Evolutionary conservation across 352 stramenopile genomes (phyloP).

Genomic region (Phytophthora nicotianae): DNA sequence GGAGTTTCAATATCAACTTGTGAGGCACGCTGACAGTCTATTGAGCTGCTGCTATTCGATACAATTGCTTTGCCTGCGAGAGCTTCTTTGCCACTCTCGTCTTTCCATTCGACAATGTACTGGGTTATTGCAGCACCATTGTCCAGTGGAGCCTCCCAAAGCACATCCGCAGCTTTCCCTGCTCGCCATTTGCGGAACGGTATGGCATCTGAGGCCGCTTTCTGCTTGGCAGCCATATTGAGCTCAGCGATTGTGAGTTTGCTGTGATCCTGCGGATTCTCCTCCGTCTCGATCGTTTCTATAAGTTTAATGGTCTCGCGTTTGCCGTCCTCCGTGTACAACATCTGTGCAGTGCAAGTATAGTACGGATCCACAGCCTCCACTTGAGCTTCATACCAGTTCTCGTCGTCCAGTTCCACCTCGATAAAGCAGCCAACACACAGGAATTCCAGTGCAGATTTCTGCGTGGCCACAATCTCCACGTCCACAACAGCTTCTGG

Average conservation of each 20-base stretch:
- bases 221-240: slow-evolving; percentile 49
- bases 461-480: slow-evolving; percentile 45
- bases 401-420: slow-evolving; percentile 75
- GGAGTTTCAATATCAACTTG: not conserved
- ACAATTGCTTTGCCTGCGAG: slow-evolving; percentile 28
- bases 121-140: slow-evolving; percentile 68
- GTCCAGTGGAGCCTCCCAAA: slow-evolving; percentile 67
- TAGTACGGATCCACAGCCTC: slow-evolving; percentile 63
- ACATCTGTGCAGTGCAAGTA: slow-evolving; percentile 60
- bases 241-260: slow-evolving; percentile 49
- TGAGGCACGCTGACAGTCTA: slow-evolving; percentile 14
- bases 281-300: slow-evolving; percentile 33
- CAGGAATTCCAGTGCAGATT: slow-evolving; percentile 77
- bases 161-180: slow-evolving; percentile 71
- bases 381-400: slow-evolving; percentile 72
- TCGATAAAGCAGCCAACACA: slow-evolving; percentile 54
- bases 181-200: slow-evolving; percentile 72
- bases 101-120: slow-evolving; percentile 76
- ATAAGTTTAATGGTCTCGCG: slow-evolving; percentile 74
- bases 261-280: slow-evolving; percentile 10
- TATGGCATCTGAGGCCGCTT: slow-evolving; percentile 40
- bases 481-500: slow-evolving; percentile 64
- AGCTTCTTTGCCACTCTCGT: slow-evolving; percentile 45
- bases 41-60: slow-evolving; percentile 13
- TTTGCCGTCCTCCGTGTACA: slow-evolving; percentile 68